A percentile compares a stretch with the other conserved stretches of the same genome.
Conservation (phyloP, 225 moss, liverwort and hornwort species). For the Physcomitrellopsis africana region DNA sequence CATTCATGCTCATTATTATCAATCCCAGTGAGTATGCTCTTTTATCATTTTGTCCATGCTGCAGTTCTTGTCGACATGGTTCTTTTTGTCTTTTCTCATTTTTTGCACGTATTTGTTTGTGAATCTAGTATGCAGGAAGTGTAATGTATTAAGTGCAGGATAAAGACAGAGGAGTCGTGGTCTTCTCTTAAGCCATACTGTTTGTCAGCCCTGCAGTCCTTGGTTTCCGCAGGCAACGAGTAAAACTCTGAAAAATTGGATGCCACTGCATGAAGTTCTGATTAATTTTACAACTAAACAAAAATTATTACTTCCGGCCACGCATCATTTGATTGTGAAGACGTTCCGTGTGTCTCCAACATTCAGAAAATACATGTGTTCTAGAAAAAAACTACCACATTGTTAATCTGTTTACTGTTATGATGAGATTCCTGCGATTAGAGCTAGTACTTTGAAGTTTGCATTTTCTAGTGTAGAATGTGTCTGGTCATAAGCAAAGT, state of each 20-base stretch:
- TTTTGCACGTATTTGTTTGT: not conserved
- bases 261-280: constrained; percentile 93
- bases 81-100: not conserved
- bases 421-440: too few relatives aligned
- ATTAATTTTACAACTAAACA: constrained; percentile 90
- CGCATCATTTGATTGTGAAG: constrained; percentile 97
- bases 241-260: constrained; percentile 83
- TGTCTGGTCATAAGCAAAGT: too few relatives aligned
- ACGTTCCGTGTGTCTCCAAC: constrained; percentile 62
- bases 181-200: not conserved
- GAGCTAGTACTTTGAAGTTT: not conserved
- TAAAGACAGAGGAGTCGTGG: not conserved
- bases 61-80: too few relatives aligned
- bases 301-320: constrained; percentile 93
- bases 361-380: too few relatives aligned
- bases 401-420: not conserved
- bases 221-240: constrained; percentile 67
- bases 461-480: not conserved
- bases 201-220: not conserved
- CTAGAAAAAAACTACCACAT: not conserved
- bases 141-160: constrained; percentile 44
- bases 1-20: constrained; percentile 95
- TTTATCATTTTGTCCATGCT: not conserved
- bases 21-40: constrained; percentile 99
- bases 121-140: constrained; percentile 79